These are phyloP conservation scores for Leucoagaricus sp. DNA, from an alignment of 1,284 basidiomycete species.

Conservation along the genomic window DNA sequence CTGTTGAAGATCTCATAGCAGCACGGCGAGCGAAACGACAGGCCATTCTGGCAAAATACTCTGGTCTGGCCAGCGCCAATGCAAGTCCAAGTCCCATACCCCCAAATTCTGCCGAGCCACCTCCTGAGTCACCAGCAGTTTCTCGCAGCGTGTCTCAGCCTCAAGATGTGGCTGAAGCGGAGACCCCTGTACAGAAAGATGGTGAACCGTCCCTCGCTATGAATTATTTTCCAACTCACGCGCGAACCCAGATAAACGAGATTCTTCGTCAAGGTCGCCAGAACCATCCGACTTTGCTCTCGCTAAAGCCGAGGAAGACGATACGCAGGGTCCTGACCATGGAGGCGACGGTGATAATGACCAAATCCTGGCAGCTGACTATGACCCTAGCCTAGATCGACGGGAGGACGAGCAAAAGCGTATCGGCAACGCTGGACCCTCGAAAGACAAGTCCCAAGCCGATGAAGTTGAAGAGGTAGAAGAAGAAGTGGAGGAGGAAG, in stretches of 20 bases:
- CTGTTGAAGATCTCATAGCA: constrained; percentile 74
- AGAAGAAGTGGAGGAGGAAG: constrained; percentile 62
- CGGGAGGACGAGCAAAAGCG: constrained; percentile 79
- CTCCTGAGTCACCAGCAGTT: constrained; percentile 41
- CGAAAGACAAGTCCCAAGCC: constrained; percentile 20
- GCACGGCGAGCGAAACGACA: constrained; percentile 80
- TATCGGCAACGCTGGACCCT: constrained; percentile 34
- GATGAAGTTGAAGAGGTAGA: constrained; percentile 19
- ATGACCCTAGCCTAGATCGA: constrained; percentile 86
- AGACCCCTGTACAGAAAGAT: neutral
- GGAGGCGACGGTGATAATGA: constrained; percentile 45
- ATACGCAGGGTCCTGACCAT: constrained; percentile 29
- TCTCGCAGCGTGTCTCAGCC: neutral
- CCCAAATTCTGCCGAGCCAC: constrained; percentile 74
- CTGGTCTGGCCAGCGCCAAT: constrained; percentile 46
- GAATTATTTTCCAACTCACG: neutral
- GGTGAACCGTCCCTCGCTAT: neutral
- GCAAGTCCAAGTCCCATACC: constrained; percentile 58
- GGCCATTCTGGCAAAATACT: constrained; percentile 86
- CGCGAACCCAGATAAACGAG: constrained; percentile 39
- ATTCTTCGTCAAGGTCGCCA: constrained; percentile 57
- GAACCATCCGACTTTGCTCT: constrained; percentile 57
- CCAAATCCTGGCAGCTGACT: constrained; percentile 89
- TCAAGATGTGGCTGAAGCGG: neutral
- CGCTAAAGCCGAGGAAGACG: constrained; percentile 59